Evolutionary conservation across 1,139 yeast genomes (phyloP).

Genomic region (Arxiozyma telluris): DNA sequence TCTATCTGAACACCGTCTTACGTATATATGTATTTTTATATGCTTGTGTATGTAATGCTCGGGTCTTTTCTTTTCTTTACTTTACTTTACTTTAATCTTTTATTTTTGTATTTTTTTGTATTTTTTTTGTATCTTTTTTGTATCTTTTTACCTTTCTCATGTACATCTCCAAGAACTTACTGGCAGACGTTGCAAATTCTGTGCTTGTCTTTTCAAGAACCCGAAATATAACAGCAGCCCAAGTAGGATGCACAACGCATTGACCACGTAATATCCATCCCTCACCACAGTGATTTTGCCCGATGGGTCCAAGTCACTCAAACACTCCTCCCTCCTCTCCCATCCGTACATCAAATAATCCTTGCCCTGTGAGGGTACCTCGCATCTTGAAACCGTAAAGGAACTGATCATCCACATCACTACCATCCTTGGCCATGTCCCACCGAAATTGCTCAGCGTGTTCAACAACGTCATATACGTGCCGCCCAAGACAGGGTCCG

Average conservation of each 20-base stretch:
- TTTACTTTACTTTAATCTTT: no score
- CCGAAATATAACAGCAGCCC: conserved; percentile 59
- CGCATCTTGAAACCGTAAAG: conserved; percentile 59
- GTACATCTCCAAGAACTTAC: conserved; percentile 31
- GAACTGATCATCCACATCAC: conserved; percentile 72
- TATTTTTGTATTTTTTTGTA: no score
- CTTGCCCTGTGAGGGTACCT: conserved; percentile 35
- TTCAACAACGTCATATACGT: conserved; percentile 96
- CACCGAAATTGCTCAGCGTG: conserved; percentile 88
- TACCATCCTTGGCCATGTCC: conserved; percentile 90
- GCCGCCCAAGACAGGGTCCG: conserved; percentile 94
- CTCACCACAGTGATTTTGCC: conserved; percentile 32
- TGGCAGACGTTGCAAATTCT: conserved; percentile 30
- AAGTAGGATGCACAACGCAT: conserved; percentile 54
- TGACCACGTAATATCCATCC: conserved; percentile 84
- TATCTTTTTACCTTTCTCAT: no score
- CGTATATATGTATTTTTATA: not conserved
- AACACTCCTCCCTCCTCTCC: conserved; percentile 30
- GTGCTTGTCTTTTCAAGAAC: conserved; percentile 53
- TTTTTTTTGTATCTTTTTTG: no score
- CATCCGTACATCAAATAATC: conserved; percentile 41
- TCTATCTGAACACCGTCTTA: not conserved
- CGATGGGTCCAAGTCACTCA: conserved; percentile 4
- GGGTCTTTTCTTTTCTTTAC: no score
- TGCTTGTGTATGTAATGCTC: not conserved